A percentile compares a stretch with the other conserved stretches of the same genome.
Evolutionary conservation across 140 eudicot species (phyloP).

Genomic region (Oenanthe javanica): DNA sequence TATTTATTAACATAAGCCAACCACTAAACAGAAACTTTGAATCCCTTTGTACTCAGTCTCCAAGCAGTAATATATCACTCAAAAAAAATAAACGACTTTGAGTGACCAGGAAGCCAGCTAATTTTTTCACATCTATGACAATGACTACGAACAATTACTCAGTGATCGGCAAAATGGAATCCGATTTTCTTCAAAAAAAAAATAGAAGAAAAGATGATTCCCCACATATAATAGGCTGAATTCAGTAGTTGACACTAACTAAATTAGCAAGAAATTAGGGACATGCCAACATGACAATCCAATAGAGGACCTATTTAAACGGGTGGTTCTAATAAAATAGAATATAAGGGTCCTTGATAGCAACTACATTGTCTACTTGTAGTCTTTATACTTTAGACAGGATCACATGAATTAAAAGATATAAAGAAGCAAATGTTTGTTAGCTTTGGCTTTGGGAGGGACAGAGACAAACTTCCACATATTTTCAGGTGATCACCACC

Average conservation of each 20-base stretch:
- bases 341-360: slow-evolving; percentile 16
- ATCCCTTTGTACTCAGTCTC: background rate
- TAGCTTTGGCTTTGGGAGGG: slow-evolving; percentile 7
- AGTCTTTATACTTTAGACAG: slow-evolving; percentile 21
- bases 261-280: slow-evolving; percentile 18
- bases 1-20: background rate
- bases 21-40: background rate
- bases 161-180: background rate
- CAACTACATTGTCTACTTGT: slow-evolving; percentile 20
- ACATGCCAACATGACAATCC: slow-evolving; percentile 26
- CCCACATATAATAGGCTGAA: background rate
- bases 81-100: background rate
- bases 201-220: background rate
- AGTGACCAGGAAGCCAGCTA: slow-evolving; percentile 4
- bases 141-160: background rate
- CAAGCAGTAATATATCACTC: no score
- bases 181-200: background rate
- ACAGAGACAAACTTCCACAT: slow-evolving; percentile 8
- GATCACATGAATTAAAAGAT: slow-evolving; percentile 15
- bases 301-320: slow-evolving; percentile 6
- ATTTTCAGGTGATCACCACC: slow-evolving; percentile 7
- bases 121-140: background rate
- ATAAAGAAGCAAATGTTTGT: slow-evolving; percentile 12
- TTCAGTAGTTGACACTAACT: slow-evolving; percentile 5
- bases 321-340: slow-evolving; percentile 10